A percentile compares a stretch with the other conserved stretches of the same genome.
These are phyloP conservation scores for Cryphonectria nitschkei DNA, from an alignment of 2,329 filamentous ascomycete species.

Conservation along the genomic window DNA sequence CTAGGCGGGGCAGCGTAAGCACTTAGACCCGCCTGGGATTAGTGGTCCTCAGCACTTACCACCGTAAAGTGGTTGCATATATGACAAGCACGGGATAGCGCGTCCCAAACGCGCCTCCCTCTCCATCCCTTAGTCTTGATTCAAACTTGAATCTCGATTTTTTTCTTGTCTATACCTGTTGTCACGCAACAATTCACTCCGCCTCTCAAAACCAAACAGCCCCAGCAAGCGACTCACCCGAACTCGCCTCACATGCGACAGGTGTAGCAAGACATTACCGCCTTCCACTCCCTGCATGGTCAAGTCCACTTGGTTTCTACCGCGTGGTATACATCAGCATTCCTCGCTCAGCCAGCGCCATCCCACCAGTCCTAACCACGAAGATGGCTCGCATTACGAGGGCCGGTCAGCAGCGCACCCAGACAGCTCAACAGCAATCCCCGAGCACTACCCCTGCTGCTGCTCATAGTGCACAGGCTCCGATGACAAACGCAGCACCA, in stretches of 20 bases:
- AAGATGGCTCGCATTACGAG: neutral
- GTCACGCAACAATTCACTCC: neutral
- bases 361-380: neutral
- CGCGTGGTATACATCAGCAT: neutral
- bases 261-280: neutral
- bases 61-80: slow-evolving; percentile 14
- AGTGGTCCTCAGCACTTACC: neutral
- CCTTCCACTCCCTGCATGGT: neutral
- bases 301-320: neutral
- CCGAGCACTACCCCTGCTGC: neutral
- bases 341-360: neutral
- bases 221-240: neutral
- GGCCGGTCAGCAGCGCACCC: neutral
- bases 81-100: slow-evolving; percentile 12
- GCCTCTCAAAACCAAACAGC: neutral
- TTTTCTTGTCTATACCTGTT: neutral
- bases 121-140: neutral
- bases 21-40: neutral
- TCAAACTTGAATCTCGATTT: neutral
- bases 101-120: slow-evolving; percentile 4
- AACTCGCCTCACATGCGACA: neutral
- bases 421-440: neutral
- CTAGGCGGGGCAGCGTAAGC: neutral
- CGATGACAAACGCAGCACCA: neutral
- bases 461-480: neutral